A percentile compares a stretch with the other conserved stretches of the same genome.
Conservation (phyloP, 1,284 basidiomycete species). For the Filobasidium uniguttulatum region DNA sequence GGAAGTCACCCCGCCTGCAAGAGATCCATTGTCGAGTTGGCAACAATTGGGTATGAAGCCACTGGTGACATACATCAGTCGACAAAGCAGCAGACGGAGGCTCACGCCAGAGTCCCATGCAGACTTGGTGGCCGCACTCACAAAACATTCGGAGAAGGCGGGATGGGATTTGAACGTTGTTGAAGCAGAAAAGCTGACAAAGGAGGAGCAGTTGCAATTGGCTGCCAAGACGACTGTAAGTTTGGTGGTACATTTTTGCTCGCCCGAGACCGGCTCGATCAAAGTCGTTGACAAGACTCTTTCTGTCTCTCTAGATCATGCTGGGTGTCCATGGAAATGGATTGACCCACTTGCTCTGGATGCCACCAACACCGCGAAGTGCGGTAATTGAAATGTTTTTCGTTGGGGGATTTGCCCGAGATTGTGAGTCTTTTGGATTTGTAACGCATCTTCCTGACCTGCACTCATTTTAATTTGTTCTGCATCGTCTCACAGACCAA, state of each 20-base stretch:
- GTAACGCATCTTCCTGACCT: neutral
- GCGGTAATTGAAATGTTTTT: slow-evolving; percentile 38
- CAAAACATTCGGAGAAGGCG: slow-evolving; percentile 44
- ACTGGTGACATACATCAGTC: slow-evolving; percentile 59
- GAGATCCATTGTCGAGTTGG: slow-evolving; percentile 26
- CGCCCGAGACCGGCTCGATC: neutral
- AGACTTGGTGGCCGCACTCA: slow-evolving; percentile 46
- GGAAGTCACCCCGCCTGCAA: neutral
- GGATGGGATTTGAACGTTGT: slow-evolving; percentile 48
- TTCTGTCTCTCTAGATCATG: slow-evolving; percentile 27
- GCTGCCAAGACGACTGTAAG: slow-evolving; percentile 33
- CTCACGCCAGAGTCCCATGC: slow-evolving; percentile 50
- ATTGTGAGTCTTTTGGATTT: slow-evolving; percentile 22
- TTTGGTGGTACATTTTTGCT: neutral
- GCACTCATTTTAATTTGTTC: neutral
- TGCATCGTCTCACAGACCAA: slow-evolving; percentile 22
- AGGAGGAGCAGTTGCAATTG: slow-evolving; percentile 35
- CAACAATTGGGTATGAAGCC: slow-evolving; percentile 29
- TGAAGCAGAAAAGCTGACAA: slow-evolving; percentile 32
- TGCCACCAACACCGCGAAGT: slow-evolving; percentile 34
- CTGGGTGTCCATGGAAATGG: slow-evolving; percentile 39
- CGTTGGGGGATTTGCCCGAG: slow-evolving; percentile 33
- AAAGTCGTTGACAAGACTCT: too few species aligned
- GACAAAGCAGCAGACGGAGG: slow-evolving; percentile 48
- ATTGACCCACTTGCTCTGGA: slow-evolving; percentile 37